phyloP scores from a whole-genome alignment of 768 basidiomycete species.

The Mycena filopes region DNA sequence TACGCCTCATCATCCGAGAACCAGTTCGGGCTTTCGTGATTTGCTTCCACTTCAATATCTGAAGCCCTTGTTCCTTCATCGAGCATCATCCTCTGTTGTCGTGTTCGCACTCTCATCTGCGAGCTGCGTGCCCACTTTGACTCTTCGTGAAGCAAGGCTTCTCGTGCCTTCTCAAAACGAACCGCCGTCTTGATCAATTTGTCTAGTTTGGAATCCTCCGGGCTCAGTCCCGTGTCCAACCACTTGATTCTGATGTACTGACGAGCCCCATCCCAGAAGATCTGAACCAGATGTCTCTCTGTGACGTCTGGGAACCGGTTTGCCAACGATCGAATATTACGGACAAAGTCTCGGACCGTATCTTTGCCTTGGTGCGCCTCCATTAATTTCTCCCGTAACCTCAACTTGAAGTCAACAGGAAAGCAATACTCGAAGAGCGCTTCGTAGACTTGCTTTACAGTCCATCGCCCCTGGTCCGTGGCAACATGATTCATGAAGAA shows the following conservation, averaged over 20 bases:
- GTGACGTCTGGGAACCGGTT: slow-evolving; percentile 18
- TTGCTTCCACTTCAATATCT: too few relatives aligned
- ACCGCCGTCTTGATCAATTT: not conserved
- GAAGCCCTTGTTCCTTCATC: too few relatives aligned
- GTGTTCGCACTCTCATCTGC: too few relatives aligned
- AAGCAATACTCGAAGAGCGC: slow-evolving; percentile 25
- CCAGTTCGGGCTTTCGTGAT: too few relatives aligned
- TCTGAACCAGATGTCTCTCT: slow-evolving; percentile 6
- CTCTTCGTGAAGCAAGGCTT: not conserved
- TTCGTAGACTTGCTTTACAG: slow-evolving; percentile 10
- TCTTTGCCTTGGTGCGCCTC: slow-evolving; percentile 10
- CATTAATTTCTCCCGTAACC: slow-evolving; percentile 7
- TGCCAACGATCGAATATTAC: slow-evolving; percentile 9
- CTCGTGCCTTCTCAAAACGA: not conserved
- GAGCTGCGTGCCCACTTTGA: too few relatives aligned
- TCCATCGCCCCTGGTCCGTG: slow-evolving; percentile 19
- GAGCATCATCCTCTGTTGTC: too few relatives aligned
- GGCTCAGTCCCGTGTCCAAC: slow-evolving; percentile 6
- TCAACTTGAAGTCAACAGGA: slow-evolving; percentile 13
- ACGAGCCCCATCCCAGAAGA: slow-evolving; percentile 8
- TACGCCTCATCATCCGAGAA: too few relatives aligned
- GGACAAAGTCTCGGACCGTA: slow-evolving; percentile 14
- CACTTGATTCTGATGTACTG: slow-evolving; percentile 7
- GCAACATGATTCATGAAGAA: slow-evolving; percentile 38
- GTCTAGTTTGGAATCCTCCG: slow-evolving; percentile 4